A percentile compares a stretch with the other conserved stretches of the same genome.
Conservation (phyloP, 331 rosid genomes). For the Phaseolus coccineus region DNA sequence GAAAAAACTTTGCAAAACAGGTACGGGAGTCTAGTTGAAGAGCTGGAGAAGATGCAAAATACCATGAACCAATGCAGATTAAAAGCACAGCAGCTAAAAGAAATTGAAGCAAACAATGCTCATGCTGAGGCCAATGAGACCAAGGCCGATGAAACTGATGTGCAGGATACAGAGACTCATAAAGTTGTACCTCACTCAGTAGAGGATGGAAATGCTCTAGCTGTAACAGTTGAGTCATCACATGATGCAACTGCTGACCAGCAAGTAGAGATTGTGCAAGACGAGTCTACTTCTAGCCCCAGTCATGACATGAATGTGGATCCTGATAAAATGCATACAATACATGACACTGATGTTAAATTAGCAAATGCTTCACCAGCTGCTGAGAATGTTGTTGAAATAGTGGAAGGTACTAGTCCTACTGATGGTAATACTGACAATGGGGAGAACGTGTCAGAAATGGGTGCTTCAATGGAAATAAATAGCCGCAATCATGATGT, state of each 20-base stretch:
- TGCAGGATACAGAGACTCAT: conserved; percentile 39
- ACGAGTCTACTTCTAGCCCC: conserved; percentile 26
- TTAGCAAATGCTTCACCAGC: conserved; percentile 32
- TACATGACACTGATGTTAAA: conserved; percentile 32
- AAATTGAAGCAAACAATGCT: conserved; percentile 54
- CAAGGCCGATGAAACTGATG: conserved; percentile 39
- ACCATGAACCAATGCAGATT: conserved; percentile 55
- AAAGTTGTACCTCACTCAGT: conserved; percentile 25
- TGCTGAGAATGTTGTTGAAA: conserved; percentile 42
- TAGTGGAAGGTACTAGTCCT: conserved; percentile 8
- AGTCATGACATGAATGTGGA: conserved; percentile 44
- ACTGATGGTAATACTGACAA: background rate
- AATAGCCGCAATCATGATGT: conserved; percentile 5
- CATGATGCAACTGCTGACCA: conserved; percentile 49
- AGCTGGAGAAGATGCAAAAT: conserved; percentile 60
- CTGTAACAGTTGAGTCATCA: conserved; percentile 34
- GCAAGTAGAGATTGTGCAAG: conserved; percentile 42
- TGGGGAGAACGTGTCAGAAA: conserved; percentile 29
- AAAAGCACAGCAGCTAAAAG: conserved; percentile 54
- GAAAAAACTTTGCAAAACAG: conserved; percentile 70
- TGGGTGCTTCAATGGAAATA: conserved; percentile 37
- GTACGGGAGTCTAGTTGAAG: conserved; percentile 67
- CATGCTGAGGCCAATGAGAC: conserved; percentile 49
- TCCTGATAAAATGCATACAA: conserved; percentile 33
- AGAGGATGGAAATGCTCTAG: conserved; percentile 25